Evolutionary conservation across 805 yeast genomes (phyloP).

Genomic region (Myxozyma udenii): DNA sequence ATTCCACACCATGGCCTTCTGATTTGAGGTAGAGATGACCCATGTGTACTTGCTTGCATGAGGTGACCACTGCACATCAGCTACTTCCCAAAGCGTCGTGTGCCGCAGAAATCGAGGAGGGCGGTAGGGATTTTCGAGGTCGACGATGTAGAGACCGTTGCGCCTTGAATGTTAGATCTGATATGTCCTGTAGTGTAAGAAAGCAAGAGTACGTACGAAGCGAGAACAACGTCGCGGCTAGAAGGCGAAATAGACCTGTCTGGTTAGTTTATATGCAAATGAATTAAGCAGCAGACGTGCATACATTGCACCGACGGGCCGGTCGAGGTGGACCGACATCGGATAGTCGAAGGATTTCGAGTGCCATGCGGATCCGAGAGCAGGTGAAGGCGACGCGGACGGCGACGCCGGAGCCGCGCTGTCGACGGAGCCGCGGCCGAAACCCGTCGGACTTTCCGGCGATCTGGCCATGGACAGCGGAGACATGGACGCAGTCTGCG

Average conservation of each 20-base stretch:
- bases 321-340: slow-evolving; percentile 81
- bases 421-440: too few relatives aligned
- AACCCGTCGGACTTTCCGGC: too few relatives aligned
- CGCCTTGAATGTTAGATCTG: slow-evolving; percentile 35
- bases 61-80: slow-evolving; percentile 98
- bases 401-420: too few relatives aligned
- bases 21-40: slow-evolving; percentile 93
- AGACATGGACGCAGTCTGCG: too few relatives aligned
- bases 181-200: neutral
- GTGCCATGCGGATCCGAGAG: slow-evolving; percentile 26
- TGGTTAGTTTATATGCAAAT: neutral
- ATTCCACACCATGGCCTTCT: slow-evolving; percentile 94
- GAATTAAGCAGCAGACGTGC: slow-evolving; percentile 55
- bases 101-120: slow-evolving; percentile 94
- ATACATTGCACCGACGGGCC: slow-evolving; percentile 87
- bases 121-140: slow-evolving; percentile 89
- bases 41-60: slow-evolving; percentile 80
- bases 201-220: slow-evolving; percentile 47
- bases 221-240: slow-evolving; percentile 90
- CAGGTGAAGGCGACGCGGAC: too few relatives aligned
- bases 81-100: slow-evolving; percentile 95
- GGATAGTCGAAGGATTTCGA: slow-evolving; percentile 62
- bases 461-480: too few relatives aligned
- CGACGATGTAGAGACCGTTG: slow-evolving; percentile 83
- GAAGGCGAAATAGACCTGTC: slow-evolving; percentile 37